A percentile compares a stretch with the other conserved stretches of the same genome.
phyloP scores from a whole-genome alignment of 2,329 filamentous ascomycete genomes.

The Onygenales sp. region DNA sequence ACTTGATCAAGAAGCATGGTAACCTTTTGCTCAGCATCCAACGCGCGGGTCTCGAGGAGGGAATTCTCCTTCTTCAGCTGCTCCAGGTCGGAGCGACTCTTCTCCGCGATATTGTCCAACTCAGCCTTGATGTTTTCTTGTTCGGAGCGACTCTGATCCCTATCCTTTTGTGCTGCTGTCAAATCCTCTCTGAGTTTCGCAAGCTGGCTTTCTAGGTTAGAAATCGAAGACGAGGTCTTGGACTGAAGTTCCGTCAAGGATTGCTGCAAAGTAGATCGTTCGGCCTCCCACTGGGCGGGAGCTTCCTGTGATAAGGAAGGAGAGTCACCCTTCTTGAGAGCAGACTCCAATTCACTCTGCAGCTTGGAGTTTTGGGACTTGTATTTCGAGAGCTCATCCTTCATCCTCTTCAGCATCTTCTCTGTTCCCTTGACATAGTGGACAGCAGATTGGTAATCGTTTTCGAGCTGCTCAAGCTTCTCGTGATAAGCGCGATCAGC shows the following conservation, averaged over 20 bases:
- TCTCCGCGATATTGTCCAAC: constrained; percentile 46
- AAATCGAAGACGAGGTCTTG: constrained; percentile 56
- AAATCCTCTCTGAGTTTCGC: constrained; percentile 60
- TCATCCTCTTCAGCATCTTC: constrained; percentile 98
- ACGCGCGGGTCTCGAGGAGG: constrained; percentile 70
- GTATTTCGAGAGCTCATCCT: constrained; percentile 88
- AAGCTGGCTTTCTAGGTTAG: constrained; percentile 63
- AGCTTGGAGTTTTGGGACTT: constrained; percentile 78
- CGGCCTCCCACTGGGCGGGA: constrained; percentile 61
- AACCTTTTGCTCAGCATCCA: constrained; percentile 88
- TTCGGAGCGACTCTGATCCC: constrained; percentile 53
- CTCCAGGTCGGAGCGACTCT: constrained; percentile 61
- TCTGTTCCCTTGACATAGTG: constrained; percentile 98
- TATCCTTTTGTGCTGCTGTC: constrained; percentile 53
- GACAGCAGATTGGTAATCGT: constrained; percentile 94
- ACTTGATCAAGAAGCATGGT: constrained; percentile 89
- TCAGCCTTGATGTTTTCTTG: constrained; percentile 48
- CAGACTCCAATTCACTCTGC: constrained; percentile 67
- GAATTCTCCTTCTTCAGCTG: constrained; percentile 74
- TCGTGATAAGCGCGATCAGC: constrained; percentile 85
- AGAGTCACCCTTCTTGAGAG: constrained; percentile 45
- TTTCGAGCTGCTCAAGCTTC: constrained; percentile 86
- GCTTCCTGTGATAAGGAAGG: constrained; percentile 31
- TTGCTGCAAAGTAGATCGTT: constrained; percentile 57
- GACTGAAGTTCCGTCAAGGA: constrained; percentile 62